Evolutionary conservation across 2,329 filamentous ascomycete species (phyloP).

Genomic region (Boeremia lycopersici): DNA sequence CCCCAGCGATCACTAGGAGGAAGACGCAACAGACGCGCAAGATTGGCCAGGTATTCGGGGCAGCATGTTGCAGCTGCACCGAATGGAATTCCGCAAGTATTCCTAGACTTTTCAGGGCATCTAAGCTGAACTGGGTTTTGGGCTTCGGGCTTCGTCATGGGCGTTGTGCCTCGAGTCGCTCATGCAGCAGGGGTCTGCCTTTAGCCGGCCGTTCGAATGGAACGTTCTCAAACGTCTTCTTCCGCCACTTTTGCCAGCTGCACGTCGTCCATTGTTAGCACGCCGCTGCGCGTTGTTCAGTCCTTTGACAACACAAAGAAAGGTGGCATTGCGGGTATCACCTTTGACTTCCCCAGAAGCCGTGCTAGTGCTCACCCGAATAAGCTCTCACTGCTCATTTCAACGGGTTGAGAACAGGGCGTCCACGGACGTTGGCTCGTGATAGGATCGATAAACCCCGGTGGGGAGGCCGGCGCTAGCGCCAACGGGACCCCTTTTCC

Average conservation of each 20-base stretch:
- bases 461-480: not conserved
- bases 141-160: not conserved
- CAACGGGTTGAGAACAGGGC: not conserved
- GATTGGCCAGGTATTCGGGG: too few relatives aligned
- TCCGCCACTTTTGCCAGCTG: conserved; percentile 13
- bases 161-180: not conserved
- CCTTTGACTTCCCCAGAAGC: not conserved
- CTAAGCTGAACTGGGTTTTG: not conserved
- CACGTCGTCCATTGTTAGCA: conserved; percentile 1
- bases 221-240: not conserved
- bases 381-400: not conserved
- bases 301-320: not conserved
- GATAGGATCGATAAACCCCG: conserved; percentile 9
- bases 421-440: not conserved
- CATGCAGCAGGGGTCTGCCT: conserved; percentile 7
- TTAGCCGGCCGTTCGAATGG: conserved; percentile 2
- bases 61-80: too few relatives aligned
- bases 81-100: not conserved
- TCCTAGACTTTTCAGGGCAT: not conserved
- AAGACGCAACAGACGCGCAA: not conserved
- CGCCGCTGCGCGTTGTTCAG: not conserved
- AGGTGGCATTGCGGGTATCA: not conserved
- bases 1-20: not conserved
- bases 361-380: not conserved
- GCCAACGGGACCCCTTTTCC: conserved; percentile 7